Conservation (phyloP, 2,329 filamentous ascomycete species). For the Shiraia bambusicola region DNA sequence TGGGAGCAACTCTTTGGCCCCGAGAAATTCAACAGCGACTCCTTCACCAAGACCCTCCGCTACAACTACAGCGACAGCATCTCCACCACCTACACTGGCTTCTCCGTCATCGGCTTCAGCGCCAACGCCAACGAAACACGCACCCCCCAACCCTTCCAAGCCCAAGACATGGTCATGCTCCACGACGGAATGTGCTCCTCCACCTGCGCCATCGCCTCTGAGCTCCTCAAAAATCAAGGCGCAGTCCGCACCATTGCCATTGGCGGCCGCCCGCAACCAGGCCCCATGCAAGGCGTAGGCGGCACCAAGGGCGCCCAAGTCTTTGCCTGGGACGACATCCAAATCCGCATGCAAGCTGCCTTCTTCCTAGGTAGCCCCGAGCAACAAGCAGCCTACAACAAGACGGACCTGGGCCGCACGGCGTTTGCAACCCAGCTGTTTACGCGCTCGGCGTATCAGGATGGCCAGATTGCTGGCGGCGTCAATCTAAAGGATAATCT, state of each 20-base stretch:
- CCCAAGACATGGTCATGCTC: constrained; percentile 46
- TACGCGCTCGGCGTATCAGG: constrained; percentile 31
- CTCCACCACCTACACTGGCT: constrained; percentile 32
- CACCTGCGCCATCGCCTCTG: constrained; percentile 51
- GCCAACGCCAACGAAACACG: constrained; percentile 32
- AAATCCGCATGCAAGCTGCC: constrained; percentile 32
- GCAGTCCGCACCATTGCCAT: constrained; percentile 47
- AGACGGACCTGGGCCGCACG: constrained; percentile 31
- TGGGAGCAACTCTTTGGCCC: constrained; percentile 45
- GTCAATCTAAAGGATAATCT: constrained; percentile 44
- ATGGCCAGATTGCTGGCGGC: constrained; percentile 28
- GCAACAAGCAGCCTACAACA: constrained; percentile 34
- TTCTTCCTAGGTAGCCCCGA: constrained; percentile 35
- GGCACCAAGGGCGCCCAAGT: constrained; percentile 49
- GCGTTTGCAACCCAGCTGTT: constrained; percentile 39
- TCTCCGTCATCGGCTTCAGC: constrained; percentile 35
- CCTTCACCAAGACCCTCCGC: constrained; percentile 40
- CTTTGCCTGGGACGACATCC: constrained; percentile 38
- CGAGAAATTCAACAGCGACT: constrained; percentile 30
- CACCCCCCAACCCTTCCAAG: constrained; percentile 40
- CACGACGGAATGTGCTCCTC: constrained; percentile 51
- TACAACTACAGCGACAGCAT: constrained; percentile 41
- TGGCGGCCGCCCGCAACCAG: constrained; percentile 45
- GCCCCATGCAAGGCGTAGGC: constrained; percentile 49
- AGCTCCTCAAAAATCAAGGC: constrained; percentile 49